Base-by-base conservation (phyloP, 805 yeast species). In the Ogataea chonburiensis region DNA sequence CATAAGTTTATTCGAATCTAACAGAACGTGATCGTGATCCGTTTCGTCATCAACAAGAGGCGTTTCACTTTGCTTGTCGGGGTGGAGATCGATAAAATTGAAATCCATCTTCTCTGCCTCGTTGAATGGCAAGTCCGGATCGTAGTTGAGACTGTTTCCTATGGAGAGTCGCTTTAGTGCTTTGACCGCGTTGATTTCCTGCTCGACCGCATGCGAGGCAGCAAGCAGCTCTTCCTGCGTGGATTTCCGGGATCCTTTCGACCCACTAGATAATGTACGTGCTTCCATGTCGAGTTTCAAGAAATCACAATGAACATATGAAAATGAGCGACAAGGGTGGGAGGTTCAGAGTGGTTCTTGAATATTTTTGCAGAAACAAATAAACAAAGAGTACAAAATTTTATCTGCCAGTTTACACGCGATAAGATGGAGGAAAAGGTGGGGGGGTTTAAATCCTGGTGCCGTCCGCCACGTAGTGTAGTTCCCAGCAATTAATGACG, bases 141-240 rank as follows among this genome's bases (percentile, higher is more conserved):
- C 94, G 42, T 75, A 70, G 32, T 60, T 67, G 62, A 75, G 61
- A 53, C 68, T 60, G 50, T 74, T 66, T 12, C 88, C 93, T 34
- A 85, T 81, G 0, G 87, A 79, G 12, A 82, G 65, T 40, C 94
- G 66, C 55, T 85, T 85, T 46, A 85, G 63, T 14, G 86, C 83
- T 23, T 82, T 77, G 43, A 85, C 85, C 56, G 79, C 77, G 58
- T 78, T 77, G 44, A 82, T 70, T 53, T 85, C 93, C 42, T 76
- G 79, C 51, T 84, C 86, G 29, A 85, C 75, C 5, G 87, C 86
- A 49, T 78, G 78, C 3, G 86, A 88, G 2, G 94, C 94, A 22
- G 74, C 71, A 27, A 67, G 37, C 48, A 32, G 69, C 66, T 51
- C 75, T 64, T 37, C 58, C 17, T 49, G 56, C 3, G 60, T 50